A percentile compares a stretch with the other conserved stretches of the same genome.
Conservation (phyloP, 331 rosid genomes). For the Quercus phellos region DNA sequence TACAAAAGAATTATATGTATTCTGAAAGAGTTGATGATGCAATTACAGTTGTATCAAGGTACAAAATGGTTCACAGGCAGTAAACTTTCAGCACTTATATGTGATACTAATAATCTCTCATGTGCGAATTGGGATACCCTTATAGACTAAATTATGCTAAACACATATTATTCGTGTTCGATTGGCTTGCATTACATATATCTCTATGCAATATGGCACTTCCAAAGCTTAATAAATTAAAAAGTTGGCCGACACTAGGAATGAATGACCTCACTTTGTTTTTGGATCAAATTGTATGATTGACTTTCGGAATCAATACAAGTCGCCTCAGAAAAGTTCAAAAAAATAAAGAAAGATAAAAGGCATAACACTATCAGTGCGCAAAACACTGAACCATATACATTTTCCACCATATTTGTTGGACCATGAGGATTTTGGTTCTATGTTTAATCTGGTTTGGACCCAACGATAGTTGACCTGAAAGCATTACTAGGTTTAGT, state of each 20-base stretch:
- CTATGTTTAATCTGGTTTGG: too few species aligned
- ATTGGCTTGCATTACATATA: slow-evolving; percentile 22
- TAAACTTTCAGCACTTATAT: not conserved
- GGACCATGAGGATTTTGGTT: too few species aligned
- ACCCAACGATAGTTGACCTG: too few species aligned
- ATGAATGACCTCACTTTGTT: slow-evolving; percentile 30
- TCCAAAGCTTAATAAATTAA: slow-evolving; percentile 16
- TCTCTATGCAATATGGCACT: not conserved
- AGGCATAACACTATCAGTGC: not conserved
- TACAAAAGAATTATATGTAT: not conserved
- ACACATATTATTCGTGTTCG: too few species aligned
- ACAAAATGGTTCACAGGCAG: too few species aligned
- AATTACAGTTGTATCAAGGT: too few species aligned
- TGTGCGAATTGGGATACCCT: not conserved
- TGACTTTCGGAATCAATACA: not conserved
- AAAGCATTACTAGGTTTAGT: accelerated
- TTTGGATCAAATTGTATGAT: slow-evolving; percentile 16
- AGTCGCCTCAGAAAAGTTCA: not conserved
- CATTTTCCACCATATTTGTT: too few species aligned
- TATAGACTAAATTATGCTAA: not conserved
- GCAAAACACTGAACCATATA: not conserved
- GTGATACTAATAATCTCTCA: slow-evolving; percentile 3
- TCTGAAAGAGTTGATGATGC: not conserved
- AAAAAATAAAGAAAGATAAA: not conserved
- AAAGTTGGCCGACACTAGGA: slow-evolving; percentile 47